phyloP scores from a whole-genome alignment of 225 moss, liverwort and hornwort species.

The Anthoceros angustus region DNA sequence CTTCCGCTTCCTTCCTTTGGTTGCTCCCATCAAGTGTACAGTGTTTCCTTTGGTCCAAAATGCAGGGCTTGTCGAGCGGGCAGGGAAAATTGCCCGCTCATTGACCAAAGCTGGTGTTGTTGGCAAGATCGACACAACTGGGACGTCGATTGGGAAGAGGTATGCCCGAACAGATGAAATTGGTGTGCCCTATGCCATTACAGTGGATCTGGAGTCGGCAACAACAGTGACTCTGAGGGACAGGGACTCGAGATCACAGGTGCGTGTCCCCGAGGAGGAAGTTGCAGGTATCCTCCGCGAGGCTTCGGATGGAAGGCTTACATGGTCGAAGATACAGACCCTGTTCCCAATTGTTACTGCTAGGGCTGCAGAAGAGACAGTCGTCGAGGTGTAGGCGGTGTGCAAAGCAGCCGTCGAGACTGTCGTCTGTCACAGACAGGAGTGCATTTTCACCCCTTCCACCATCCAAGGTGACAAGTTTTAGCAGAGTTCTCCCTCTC shows the following conservation, averaged over 20 bases:
- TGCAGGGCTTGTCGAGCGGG: constrained; percentile 39
- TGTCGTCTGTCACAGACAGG: too few species aligned
- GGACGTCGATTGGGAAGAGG: constrained; percentile 70
- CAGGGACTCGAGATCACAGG: constrained; percentile 74
- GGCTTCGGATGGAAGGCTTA: constrained; percentile 42
- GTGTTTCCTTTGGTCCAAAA: constrained; percentile 68
- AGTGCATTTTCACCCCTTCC: too few species aligned
- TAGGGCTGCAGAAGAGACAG: too few species aligned
- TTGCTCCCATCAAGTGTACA: constrained; percentile 85
- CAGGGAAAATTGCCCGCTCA: constrained; percentile 28
- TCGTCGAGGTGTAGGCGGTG: too few species aligned
- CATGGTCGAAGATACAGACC: constrained; percentile 38
- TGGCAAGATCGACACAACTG: constrained; percentile 74
- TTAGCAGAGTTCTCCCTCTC: too few species aligned
- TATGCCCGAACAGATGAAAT: constrained; percentile 90
- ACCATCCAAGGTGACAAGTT: too few species aligned
- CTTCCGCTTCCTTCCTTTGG: constrained; percentile 58
- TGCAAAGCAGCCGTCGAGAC: too few species aligned
- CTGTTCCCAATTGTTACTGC: constrained; percentile 25
- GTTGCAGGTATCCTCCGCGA: constrained; percentile 48
- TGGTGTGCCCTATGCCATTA: constrained; percentile 84
- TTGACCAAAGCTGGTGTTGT: constrained; percentile 64
- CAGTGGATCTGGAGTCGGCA: constrained; percentile 23
- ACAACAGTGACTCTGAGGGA: constrained; percentile 63
- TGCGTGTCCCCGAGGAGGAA: constrained; percentile 42